Evolutionary conservation across 805 yeast species (phyloP).

Genomic region (Ascoidea rubescens): DNA sequence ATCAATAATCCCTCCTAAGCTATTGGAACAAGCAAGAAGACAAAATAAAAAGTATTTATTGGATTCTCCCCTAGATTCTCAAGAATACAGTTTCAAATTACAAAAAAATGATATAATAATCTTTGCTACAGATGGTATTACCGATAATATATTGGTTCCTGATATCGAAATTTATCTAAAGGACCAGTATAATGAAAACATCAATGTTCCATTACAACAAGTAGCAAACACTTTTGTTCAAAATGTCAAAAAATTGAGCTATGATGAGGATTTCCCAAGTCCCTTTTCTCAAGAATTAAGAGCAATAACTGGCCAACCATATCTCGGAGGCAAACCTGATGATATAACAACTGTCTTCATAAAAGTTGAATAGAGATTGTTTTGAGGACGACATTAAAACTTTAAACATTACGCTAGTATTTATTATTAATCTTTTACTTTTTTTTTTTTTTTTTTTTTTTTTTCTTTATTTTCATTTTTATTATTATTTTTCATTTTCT

Average conservation of each 20-base stretch:
- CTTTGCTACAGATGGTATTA: conserved; percentile 89
- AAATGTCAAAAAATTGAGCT: conserved; percentile 54
- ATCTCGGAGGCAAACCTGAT: conserved; percentile 90
- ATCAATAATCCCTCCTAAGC: conserved; percentile 62
- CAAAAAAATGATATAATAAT: conserved; percentile 61
- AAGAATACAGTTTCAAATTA: conserved; percentile 49
- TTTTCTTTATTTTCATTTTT: no score
- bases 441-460: no score
- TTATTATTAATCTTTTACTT: not conserved
- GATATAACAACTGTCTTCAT: conserved; percentile 79
- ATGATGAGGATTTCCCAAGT: conserved; percentile 62
- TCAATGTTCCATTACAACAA: conserved; percentile 23
- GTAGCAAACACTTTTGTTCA: conserved; percentile 44
- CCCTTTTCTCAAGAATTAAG: conserved; percentile 76
- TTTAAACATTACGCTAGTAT: no score
- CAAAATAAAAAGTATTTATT: conserved; percentile 52
- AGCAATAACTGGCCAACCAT: conserved; percentile 48
- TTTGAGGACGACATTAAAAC: no score
- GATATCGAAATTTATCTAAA: conserved; percentile 60
- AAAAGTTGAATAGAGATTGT: conserved; percentile 28
- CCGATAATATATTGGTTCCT: conserved; percentile 64
- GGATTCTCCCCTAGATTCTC: conserved; percentile 60
- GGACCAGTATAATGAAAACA: conserved; percentile 25
- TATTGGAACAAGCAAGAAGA: conserved; percentile 35
- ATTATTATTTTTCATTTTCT: no score